Base-by-base conservation (phyloP, 164 flowering plant species). In the Piper longum region DNA sequence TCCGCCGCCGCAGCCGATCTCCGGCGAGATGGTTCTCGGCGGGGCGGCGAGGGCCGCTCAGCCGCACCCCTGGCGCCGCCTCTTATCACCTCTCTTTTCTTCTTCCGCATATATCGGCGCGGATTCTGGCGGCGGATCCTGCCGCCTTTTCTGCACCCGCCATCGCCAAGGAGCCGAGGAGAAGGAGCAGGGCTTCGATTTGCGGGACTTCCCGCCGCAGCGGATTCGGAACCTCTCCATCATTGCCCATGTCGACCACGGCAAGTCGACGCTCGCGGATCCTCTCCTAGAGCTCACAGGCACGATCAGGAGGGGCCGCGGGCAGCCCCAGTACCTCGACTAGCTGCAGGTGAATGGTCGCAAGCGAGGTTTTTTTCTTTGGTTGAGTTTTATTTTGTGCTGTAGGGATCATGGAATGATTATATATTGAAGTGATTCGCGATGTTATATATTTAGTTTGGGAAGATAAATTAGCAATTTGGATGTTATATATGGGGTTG, bases 311-410 rank as follows among this genome's bases (percentile, higher is more conserved):
- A 83, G 68, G 54, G 99, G 99, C 12, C 92, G 68, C 70, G 99
- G 99, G 40, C 97, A 93, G 84, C 97, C 97, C 51, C 97, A 93
- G 78, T 90, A 90, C 71, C 91, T 93, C 8, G 97, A 93, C 70
- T 90, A 90, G 64, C 72, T 90, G 77, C 97, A 90, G 99, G 99
- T 90, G 45, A 5, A 43, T 43, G 9, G 7, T 45, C 9, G 13
- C 7, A 14, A n/a, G n/a, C n/a, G n/a, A n/a, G n/a, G n/a, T n/a
- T n/a, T n/a, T n/a, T n/a, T n/a, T n/a, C n/a, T n/a, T n/a, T n/a
- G n/a, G n/a, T n/a, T n/a, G n/a, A n/a, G n/a, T n/a, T n/a, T n/a
- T n/a, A n/a, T n/a, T n/a, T n/a, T n/a, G n/a, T n/a, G n/a, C n/a
- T n/a, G n/a, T n/a, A n/a, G n/a, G n/a, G n/a, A n/a, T n/a, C n/a